A percentile compares a stretch with the other conserved stretches of the same genome.
Conservation (phyloP, 768 basidiomycete species). For the Leccinum imitatum region DNA sequence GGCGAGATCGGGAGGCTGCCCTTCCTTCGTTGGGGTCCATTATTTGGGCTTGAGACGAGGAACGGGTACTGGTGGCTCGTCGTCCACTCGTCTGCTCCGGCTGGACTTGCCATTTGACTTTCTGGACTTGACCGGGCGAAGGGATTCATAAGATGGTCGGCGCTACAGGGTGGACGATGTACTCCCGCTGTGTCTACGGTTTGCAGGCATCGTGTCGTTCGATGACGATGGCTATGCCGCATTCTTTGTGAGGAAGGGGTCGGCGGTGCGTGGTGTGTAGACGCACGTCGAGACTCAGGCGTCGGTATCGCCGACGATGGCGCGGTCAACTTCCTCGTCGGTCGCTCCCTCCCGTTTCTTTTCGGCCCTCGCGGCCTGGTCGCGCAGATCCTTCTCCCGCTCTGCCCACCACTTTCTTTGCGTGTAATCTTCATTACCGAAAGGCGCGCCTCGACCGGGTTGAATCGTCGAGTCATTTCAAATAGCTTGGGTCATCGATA, state of each 20-base stretch:
- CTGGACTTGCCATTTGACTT: slow-evolving; percentile 33
- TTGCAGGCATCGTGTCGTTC: slow-evolving; percentile 21
- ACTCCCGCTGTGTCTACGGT: slow-evolving; percentile 32
- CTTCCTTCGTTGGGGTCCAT: slow-evolving; percentile 42
- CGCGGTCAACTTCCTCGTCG: slow-evolving; percentile 13
- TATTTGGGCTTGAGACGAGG: slow-evolving; percentile 30
- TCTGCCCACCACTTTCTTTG: slow-evolving; percentile 38
- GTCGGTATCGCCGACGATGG: slow-evolving; percentile 14
- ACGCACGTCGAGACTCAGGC: slow-evolving; percentile 23
- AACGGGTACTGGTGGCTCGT: slow-evolving; percentile 33
- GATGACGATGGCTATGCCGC: slow-evolving; percentile 31
- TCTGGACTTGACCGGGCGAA: slow-evolving; percentile 40
- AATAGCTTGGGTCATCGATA: slow-evolving; percentile 31
- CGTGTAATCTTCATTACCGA: slow-evolving; percentile 37
- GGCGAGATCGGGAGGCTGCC: slow-evolving; percentile 46
- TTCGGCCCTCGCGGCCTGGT: slow-evolving; percentile 12
- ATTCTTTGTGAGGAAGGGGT: slow-evolving; percentile 21
- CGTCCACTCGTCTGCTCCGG: slow-evolving; percentile 26
- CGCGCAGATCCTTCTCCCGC: slow-evolving; percentile 26
- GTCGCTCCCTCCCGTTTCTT: slow-evolving; percentile 23
- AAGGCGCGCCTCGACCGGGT: slow-evolving; percentile 46
- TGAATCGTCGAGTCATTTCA: slow-evolving; percentile 19
- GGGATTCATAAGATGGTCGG: slow-evolving; percentile 39
- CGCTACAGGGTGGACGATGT: slow-evolving; percentile 23
- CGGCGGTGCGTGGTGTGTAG: slow-evolving; percentile 28